These are phyloP conservation scores for Pichia eremophila DNA, from an alignment of 805 yeast species.

Conservation along the genomic window DNA sequence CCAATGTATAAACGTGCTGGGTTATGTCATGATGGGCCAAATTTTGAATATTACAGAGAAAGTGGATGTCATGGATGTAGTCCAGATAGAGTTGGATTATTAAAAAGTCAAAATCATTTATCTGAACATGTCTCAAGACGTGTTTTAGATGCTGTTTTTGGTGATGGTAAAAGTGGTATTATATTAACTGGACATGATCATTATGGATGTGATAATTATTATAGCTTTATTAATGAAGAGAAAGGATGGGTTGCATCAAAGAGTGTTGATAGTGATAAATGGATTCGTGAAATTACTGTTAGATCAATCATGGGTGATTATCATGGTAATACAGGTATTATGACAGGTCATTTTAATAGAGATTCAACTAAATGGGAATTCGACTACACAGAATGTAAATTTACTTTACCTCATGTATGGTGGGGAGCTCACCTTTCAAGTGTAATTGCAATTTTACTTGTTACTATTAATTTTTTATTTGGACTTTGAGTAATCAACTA, in stretches of 20 bases:
- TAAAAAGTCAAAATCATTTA: constrained; percentile 83
- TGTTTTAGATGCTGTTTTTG: constrained; percentile 65
- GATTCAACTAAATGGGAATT: constrained; percentile 47
- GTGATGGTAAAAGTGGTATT: constrained; percentile 59
- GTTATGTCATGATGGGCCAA: constrained; percentile 81
- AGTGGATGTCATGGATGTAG: constrained; percentile 40
- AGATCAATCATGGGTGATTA: constrained; percentile 95
- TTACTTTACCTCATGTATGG: constrained; percentile 87
- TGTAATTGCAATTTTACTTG: constrained; percentile 28
- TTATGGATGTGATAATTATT: constrained; percentile 77
- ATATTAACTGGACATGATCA: constrained; percentile 94
- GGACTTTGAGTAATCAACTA: background rate
- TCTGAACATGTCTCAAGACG: constrained; percentile 55
- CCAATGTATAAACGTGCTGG: constrained; percentile 82
- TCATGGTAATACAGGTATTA: constrained; percentile 78
- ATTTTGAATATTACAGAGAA: constrained; percentile 47
- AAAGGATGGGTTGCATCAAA: constrained; percentile 56
- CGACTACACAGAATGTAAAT: constrained; percentile 66
- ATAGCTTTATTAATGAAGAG: constrained; percentile 33
- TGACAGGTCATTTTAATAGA: constrained; percentile 60
- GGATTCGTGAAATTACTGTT: constrained; percentile 72
- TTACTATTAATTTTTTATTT: background rate
- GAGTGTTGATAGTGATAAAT: constrained; percentile 23
- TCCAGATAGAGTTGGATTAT: constrained; percentile 58
- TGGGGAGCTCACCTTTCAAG: constrained; percentile 70